phyloP scores from a whole-genome alignment of 345 rosid genomes.

The Combretum micranthum region DNA sequence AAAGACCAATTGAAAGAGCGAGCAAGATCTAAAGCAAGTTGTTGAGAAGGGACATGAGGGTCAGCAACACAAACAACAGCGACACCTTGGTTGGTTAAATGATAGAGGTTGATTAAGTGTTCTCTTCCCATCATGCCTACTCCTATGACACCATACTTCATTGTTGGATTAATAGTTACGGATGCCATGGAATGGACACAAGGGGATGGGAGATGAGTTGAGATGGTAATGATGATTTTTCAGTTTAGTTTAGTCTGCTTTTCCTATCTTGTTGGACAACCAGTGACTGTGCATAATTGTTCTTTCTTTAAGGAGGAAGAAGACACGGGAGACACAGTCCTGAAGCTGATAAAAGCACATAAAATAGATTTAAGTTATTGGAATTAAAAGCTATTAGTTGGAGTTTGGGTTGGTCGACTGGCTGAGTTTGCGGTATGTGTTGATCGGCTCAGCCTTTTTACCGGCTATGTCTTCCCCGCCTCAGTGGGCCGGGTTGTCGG shows the following conservation, averaged over 20 bases:
- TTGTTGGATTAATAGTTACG: conserved; percentile 13
- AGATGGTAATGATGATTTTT: neutral
- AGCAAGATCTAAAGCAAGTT: conserved; percentile 49
- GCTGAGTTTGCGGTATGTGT: no score
- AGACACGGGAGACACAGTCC: no score
- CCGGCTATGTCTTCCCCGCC: no score
- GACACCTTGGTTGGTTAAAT: conserved; percentile 59
- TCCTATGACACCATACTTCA: conserved; percentile 78
- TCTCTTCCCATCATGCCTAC: conserved; percentile 99
- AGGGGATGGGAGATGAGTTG: neutral
- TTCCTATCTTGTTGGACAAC: neutral
- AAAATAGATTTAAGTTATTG: no score
- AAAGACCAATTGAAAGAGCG: conserved; percentile 57
- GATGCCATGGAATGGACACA: neutral
- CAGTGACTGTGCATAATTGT: no score
- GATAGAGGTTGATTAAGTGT: conserved; percentile 79
- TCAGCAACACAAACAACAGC: conserved; percentile 70
- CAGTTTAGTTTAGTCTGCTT: neutral
- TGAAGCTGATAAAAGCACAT: no score
- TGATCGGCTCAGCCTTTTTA: no score
- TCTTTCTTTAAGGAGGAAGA: no score
- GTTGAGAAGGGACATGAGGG: conserved; percentile 74
- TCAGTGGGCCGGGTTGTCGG: no score
- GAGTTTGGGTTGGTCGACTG: no score
- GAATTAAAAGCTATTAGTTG: no score